Evolutionary conservation across 2,329 filamentous ascomycete genomes (phyloP), one percentile per base, ranked within the genome.

Genomic region (Alternaria postmessia): DNA sequence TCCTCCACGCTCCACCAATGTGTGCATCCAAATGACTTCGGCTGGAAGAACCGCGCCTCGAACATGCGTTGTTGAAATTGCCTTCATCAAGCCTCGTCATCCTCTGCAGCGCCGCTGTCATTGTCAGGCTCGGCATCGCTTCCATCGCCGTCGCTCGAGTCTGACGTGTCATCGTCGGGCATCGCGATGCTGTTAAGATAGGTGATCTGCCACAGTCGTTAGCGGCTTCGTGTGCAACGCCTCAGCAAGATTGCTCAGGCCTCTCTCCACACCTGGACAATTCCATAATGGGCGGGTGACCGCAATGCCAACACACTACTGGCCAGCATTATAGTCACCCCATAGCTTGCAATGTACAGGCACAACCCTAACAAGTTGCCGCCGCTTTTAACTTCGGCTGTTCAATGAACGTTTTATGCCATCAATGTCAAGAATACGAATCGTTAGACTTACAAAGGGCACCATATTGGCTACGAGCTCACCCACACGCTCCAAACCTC

Each of bases 361-460:
- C 65, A 66, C 54, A 63, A 66, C 67, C 64, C 59, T 57, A 60
- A 54, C 34, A 38, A 44, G 3, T 49, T 28, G 48, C 47, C 32
- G 52, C 41, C 20, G 41, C 54, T 34, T 28, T 53, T 51, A 54
- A 39, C 58, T 41, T 42, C 0, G 14, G 12, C 14, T 26, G 41
- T 44, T 49, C 54, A 63, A 63, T 63, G 28, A 54, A 38, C 30
- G 30, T 26, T 12, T 14, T 30, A 43, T n/a, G 14, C 20, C 20
- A 22, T 30, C 5, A 12, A 53, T 34, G 36, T 16, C 51, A 41
- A 16, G 14, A 20, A 51, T 36, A 48, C 30, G 24, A 42, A 42
- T 42, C 26, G 24, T 18, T 55, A 48, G 61, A 86, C 91, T 90
- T 81, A 96, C 93, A 81, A 94, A 96, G 42, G 89, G 89, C 63